These are phyloP conservation scores for Penicillium paneum DNA, from an alignment of 2,329 filamentous ascomycete genomes.

Conservation along the genomic window DNA sequence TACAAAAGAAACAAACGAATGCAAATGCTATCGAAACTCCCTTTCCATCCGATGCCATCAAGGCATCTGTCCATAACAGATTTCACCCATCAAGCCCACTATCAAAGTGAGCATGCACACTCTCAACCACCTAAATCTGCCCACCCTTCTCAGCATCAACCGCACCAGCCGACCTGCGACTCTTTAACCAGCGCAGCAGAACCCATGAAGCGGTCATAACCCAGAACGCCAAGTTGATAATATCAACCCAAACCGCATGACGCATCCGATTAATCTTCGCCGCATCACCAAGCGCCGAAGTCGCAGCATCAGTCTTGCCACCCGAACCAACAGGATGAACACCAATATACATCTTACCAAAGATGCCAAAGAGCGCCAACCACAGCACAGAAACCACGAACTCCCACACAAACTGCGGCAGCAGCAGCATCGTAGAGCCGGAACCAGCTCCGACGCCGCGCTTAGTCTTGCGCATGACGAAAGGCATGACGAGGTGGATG, in stretches of 20 bases:
- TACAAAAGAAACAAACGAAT: neutral
- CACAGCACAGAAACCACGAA: slow-evolving; percentile 71
- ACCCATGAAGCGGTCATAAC: slow-evolving; percentile 54
- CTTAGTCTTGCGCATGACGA: slow-evolving; percentile 34
- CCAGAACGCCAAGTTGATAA: slow-evolving; percentile 75
- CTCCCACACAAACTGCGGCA: slow-evolving; percentile 64
- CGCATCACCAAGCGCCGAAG: slow-evolving; percentile 10
- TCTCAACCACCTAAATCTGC: neutral
- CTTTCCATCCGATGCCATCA: neutral
- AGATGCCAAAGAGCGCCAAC: slow-evolving; percentile 78
- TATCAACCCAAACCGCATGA: slow-evolving; percentile 78
- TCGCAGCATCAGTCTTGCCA: neutral
- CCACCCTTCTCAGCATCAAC: slow-evolving; percentile 21
- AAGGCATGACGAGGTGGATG: slow-evolving; percentile 63
- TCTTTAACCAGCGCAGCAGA: slow-evolving; percentile 37
- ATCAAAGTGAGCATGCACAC: neutral
- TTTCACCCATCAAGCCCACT: neutral
- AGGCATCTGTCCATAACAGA: neutral
- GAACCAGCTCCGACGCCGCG: slow-evolving; percentile 18
- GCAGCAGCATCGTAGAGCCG: slow-evolving; percentile 27
- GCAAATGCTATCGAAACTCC: neutral
- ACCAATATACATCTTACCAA: slow-evolving; percentile 75
- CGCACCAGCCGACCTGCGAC: slow-evolving; percentile 13
- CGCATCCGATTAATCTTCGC: slow-evolving; percentile 68
- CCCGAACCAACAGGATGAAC: slow-evolving; percentile 49